A percentile compares a stretch with the other conserved stretches of the same genome.
Conservation (phyloP, 805 yeast genomes). For the Pichia exigua region DNA sequence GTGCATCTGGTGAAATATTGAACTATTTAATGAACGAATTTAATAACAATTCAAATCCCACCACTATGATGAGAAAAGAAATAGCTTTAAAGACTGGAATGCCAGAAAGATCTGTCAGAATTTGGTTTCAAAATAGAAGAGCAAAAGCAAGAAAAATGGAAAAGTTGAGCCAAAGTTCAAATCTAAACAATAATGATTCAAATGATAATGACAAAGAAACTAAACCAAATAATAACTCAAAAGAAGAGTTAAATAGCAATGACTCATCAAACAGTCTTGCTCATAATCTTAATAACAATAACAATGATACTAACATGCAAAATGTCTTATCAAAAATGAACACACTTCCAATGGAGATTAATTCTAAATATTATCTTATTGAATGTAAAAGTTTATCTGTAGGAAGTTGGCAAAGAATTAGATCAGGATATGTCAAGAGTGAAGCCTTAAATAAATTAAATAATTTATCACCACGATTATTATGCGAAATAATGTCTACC, state of each 20-base stretch:
- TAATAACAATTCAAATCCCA: slow-evolving; percentile 65
- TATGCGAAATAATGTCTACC: slow-evolving; percentile 55
- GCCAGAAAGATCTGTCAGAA: slow-evolving; percentile 83
- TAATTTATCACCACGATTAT: slow-evolving; percentile 59
- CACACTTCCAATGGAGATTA: slow-evolving; percentile 42
- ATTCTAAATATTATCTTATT: slow-evolving; percentile 57
- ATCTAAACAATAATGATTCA: neutral
- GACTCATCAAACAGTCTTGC: neutral
- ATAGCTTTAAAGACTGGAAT: slow-evolving; percentile 68
- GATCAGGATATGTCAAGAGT: slow-evolving; percentile 47
- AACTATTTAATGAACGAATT: slow-evolving; percentile 63
- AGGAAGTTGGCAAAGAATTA: slow-evolving; percentile 75
- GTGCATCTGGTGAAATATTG: slow-evolving; percentile 60
- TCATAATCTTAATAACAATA: neutral
- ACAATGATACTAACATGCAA: slow-evolving; percentile 11
- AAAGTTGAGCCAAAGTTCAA: slow-evolving; percentile 29
- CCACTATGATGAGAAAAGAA: slow-evolving; percentile 58
- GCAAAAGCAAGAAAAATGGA: slow-evolving; percentile 69
- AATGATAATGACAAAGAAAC: neutral
- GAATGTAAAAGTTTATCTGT: slow-evolving; percentile 64
- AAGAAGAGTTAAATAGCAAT: neutral
- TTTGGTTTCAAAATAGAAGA: slow-evolving; percentile 88
- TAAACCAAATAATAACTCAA: neutral
- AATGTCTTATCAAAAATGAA: slow-evolving; percentile 13
- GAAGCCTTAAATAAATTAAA: slow-evolving; percentile 38